Base-by-base conservation (phyloP, 257 asterid genomes). In the Dorcoceras hygrometricum region DNA sequence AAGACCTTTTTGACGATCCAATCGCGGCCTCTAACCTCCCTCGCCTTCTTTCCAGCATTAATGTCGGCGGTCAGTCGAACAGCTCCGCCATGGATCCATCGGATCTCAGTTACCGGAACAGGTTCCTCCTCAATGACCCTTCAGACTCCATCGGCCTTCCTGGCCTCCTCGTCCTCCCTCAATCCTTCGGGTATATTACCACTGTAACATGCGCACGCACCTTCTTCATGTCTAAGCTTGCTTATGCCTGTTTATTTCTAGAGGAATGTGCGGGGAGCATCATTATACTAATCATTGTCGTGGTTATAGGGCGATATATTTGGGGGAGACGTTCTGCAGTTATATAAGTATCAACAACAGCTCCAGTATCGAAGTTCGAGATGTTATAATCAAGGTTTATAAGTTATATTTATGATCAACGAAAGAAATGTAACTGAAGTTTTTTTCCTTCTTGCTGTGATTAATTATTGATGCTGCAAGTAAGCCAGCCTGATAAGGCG, bases 311-410 rank as follows among this genome's bases (percentile, higher is more conserved):
- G 99, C 99, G 55, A 93, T 93, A 79, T 93, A 90, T 82, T 75
- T 93, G 78, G 99, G 99, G 71, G 99, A 93, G 90, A 93, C 97
- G 20, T 93, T 93, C 75, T 90, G 99, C 95, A 90, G 99, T 73
- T 93, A 93, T 62, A 78, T 93, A 71, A 93, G 99, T 78, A 93
- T 93, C 71, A 93, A 90, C 86, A 93, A 93, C 80, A 93, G 99
- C 78, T 90, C 97, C 32, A 87, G 29, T 70, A 80, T 78, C 70
- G 99, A 88, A 87, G 97, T 76, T 43, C 84, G 96, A 50, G 99
- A 90, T 67, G 81, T 93, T 71, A 82, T 87, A 22, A 90, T 93
- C 68, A 93, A 93, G 99, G 99, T 90, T 6, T 43, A 43, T 12
- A 43, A 12, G 11, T 43, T 43, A 3, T 39, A 43, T 14, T 43